These are phyloP conservation scores for Sicyos edulis DNA, from an alignment of 306 rosid species.

Conservation along the genomic window DNA sequence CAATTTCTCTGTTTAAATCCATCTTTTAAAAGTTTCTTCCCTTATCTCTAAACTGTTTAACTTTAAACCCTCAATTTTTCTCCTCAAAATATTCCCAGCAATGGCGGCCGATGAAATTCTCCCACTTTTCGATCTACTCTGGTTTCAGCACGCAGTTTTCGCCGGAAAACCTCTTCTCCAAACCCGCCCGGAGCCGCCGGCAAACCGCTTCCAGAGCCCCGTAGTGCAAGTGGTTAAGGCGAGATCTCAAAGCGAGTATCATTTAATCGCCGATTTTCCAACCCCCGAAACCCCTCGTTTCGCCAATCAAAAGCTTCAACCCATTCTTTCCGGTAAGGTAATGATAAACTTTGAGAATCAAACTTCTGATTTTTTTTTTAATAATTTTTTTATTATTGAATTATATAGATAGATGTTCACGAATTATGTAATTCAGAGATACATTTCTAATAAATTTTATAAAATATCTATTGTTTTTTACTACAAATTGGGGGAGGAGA, in stretches of 20 bases:
- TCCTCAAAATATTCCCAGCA: neutral
- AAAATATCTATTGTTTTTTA: too few species aligned
- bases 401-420: too few species aligned
- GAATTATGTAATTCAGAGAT: too few species aligned
- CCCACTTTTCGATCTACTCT: slow-evolving; percentile 46
- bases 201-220: slow-evolving; percentile 17
- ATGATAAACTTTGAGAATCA: too few species aligned
- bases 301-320: slow-evolving; percentile 32
- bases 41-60: slow-evolving; percentile 5
- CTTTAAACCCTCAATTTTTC: neutral
- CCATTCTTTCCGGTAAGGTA: slow-evolving; percentile 37
- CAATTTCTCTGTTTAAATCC: neutral
- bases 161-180: slow-evolving; percentile 25
- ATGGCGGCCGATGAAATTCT: slow-evolving; percentile 59
- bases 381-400: too few species aligned
- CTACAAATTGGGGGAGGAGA: too few species aligned
- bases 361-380: too few species aligned
- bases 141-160: slow-evolving; percentile 48
- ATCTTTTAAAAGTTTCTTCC: neutral
- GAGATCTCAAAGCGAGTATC: slow-evolving; percentile 48
- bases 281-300: neutral
- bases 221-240: slow-evolving; percentile 21
- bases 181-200: neutral
- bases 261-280: slow-evolving; percentile 20
- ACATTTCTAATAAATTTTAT: too few species aligned